These are phyloP conservation scores for Peronospora belbahrii DNA, from an alignment of 352 stramenopile genomes.

Conservation along the genomic window DNA sequence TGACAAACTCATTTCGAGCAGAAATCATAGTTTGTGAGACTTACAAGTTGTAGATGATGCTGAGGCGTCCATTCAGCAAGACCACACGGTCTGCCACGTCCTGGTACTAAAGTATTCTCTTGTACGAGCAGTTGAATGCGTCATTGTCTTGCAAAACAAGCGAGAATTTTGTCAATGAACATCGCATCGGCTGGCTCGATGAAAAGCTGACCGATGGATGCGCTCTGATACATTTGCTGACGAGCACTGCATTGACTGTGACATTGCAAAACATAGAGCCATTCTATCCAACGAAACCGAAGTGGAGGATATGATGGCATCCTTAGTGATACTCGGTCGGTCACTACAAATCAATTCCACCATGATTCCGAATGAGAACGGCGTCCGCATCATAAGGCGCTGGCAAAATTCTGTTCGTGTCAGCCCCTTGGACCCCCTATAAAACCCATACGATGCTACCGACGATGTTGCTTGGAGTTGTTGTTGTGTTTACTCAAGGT, in stretches of 20 bases:
- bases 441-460: constrained; percentile 60
- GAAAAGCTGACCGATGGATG: constrained; percentile 87
- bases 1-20: neutral
- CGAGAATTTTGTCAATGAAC: constrained; percentile 89
- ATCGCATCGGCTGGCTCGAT: constrained; percentile 85
- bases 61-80: constrained; percentile 90
- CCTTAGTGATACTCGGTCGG: constrained; percentile 53
- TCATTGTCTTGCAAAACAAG: constrained; percentile 78
- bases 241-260: constrained; percentile 88
- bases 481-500: no score
- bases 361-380: constrained; percentile 42
- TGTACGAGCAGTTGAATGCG: constrained; percentile 87
- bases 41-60: constrained; percentile 88
- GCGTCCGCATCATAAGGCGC: constrained; percentile 39
- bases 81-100: constrained; percentile 87
- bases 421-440: constrained; percentile 67
- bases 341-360: constrained; percentile 52
- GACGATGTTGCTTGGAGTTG: no score
- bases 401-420: constrained; percentile 43
- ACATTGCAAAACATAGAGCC: constrained; percentile 87
- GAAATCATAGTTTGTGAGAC: constrained; percentile 5
- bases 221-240: constrained; percentile 87
- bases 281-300: constrained; percentile 80
- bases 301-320: constrained; percentile 74
- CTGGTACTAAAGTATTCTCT: constrained; percentile 87